Percentiles rank a stretch among this genome's conserved stretches.
Conservation (phyloP, 768 basidiomycete genomes). For the Kwoniella botswanensis region DNA sequence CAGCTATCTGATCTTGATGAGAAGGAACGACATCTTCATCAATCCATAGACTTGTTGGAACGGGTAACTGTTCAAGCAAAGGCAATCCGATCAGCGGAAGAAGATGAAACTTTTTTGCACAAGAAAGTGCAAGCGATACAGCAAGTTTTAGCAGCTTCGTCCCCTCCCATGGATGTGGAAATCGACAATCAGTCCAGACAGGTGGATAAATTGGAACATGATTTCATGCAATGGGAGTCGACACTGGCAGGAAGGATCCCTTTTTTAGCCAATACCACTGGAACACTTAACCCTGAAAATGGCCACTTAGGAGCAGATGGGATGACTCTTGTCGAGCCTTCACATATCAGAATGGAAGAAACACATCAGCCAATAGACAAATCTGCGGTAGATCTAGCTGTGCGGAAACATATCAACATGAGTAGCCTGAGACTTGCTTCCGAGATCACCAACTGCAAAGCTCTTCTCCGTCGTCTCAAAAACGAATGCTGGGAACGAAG, state of each 20-base stretch:
- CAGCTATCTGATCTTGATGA: not conserved
- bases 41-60: not conserved
- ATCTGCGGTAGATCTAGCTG: not conserved
- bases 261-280: not conserved
- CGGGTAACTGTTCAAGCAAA: not conserved
- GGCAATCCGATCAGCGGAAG: not conserved
- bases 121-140: not conserved
- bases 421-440: slow-evolving; percentile 11
- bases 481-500: not conserved
- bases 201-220: not conserved
- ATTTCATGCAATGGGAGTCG: not conserved
- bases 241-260: slow-evolving; percentile 3
- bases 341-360: not conserved
- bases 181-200: not conserved
- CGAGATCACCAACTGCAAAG: not conserved
- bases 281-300: not conserved
- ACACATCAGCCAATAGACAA: not conserved
- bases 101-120: not conserved
- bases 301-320: not conserved
- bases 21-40: not conserved
- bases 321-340: too few relatives aligned
- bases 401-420: slow-evolving; percentile 15
- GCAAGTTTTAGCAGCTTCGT: not conserved
- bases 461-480: too few relatives aligned
- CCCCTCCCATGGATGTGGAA: too few relatives aligned